These are phyloP conservation scores for Solidago caesia DNA, from an alignment of 129 eudicot species.

Conservation along the genomic window DNA sequence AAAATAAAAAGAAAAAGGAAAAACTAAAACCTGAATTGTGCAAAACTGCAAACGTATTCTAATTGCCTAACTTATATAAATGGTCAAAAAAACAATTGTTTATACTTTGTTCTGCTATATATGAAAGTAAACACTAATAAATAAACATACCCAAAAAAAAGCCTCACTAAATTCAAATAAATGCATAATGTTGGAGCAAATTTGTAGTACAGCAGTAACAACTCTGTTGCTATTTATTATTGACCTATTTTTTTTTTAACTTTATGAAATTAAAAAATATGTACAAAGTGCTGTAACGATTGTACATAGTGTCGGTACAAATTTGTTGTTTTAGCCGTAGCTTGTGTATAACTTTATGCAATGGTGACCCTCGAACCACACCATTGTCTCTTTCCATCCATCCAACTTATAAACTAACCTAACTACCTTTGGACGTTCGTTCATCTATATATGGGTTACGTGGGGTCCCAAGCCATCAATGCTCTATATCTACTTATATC, in stretches of 20 bases:
- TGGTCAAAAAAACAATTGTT: neutral
- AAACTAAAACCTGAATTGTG: no score
- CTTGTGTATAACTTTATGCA: neutral
- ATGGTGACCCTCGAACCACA: slow-evolving; percentile 3
- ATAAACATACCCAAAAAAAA: neutral
- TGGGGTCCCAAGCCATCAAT: slow-evolving; percentile 20
- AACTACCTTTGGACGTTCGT: neutral
- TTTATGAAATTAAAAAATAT: neutral
- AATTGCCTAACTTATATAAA: neutral
- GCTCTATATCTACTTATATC: slow-evolving; percentile 9
- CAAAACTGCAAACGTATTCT: neutral
- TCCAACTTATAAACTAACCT: slow-evolving; percentile 3
- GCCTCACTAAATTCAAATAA: neutral
- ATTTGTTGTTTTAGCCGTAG: neutral
- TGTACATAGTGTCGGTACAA: neutral
- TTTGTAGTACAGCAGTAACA: slow-evolving; percentile 6
- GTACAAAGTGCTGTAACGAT: neutral
- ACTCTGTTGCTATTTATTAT: slow-evolving; percentile 13
- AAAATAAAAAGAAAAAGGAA: no score
- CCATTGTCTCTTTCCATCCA: neutral
- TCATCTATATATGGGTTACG: neutral
- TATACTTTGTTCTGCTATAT: neutral
- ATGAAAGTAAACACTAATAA: neutral
- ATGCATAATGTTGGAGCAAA: slow-evolving; percentile 17
- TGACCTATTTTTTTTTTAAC: neutral